Conservation (phyloP, 441 rosid species). For the Populus hybrid region DNA sequence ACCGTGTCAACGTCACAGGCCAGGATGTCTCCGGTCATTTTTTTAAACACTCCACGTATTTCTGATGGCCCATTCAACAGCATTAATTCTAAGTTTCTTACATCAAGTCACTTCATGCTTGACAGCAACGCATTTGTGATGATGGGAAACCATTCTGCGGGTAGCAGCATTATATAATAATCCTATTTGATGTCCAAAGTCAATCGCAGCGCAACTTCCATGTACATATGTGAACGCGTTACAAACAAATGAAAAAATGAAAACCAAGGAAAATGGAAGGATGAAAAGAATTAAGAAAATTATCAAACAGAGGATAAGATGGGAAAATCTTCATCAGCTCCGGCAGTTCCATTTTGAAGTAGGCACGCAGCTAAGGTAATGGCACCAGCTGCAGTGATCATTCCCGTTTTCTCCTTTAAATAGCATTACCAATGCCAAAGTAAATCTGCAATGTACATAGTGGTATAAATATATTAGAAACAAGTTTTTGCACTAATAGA, state of each 20-base stretch:
- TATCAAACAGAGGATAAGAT: not conserved
- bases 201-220: not conserved
- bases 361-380: constrained; percentile 63
- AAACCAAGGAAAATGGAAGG: constrained; percentile 3
- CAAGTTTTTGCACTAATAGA: not conserved
- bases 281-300: constrained; percentile 12
- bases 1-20: not conserved
- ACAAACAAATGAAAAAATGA: constrained; percentile 19
- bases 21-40: not conserved
- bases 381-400: constrained; percentile 83
- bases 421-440: constrained; percentile 60
- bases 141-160: not conserved
- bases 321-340: constrained; percentile 20
- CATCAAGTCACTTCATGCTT: not conserved
- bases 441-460: constrained; percentile 34
- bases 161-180: not conserved
- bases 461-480: too few relatives aligned
- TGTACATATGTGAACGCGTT: constrained; percentile 8
- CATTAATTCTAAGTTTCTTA: not conserved
- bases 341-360: constrained; percentile 79
- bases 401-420: constrained; percentile 68
- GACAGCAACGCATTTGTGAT: not conserved
- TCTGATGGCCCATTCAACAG: not conserved
- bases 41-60: not conserved
- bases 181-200: not conserved